phyloP scores from a whole-genome alignment of 2,329 filamentous ascomycete species.

The Penicillium sp. region DNA sequence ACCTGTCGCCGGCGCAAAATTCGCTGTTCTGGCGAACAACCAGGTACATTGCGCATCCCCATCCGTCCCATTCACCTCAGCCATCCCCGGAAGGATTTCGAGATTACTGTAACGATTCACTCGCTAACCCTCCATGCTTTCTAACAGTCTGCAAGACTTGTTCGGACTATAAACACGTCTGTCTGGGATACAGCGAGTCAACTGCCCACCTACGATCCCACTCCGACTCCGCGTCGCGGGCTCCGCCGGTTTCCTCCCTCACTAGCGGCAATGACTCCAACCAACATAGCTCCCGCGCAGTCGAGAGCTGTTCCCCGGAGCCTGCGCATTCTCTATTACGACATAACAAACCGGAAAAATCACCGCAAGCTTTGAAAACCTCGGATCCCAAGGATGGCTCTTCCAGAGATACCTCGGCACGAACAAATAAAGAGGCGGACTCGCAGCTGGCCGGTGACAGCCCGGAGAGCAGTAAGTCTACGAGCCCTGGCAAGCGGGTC shows the following conservation, averaged over 20 bases:
- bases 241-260: slow-evolving; percentile 23
- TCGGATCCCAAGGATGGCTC: slow-evolving; percentile 23
- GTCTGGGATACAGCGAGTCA: slow-evolving; percentile 67
- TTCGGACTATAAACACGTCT: slow-evolving; percentile 70
- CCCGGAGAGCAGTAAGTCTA: slow-evolving; percentile 43
- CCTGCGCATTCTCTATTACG: slow-evolving; percentile 14
- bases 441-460: slow-evolving; percentile 33
- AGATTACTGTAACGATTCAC: neutral
- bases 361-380: slow-evolving; percentile 17
- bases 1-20: slow-evolving; percentile 79
- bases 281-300: slow-evolving; percentile 19
- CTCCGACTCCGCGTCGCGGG: slow-evolving; percentile 32
- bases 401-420: slow-evolving; percentile 20
- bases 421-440: slow-evolving; percentile 29
- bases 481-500: neutral
- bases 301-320: slow-evolving; percentile 35
- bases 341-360: slow-evolving; percentile 14
- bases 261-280: slow-evolving; percentile 22
- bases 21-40: slow-evolving; percentile 73
- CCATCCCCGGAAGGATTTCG: neutral
- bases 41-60: slow-evolving; percentile 43
- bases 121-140: slow-evolving; percentile 6
- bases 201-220: slow-evolving; percentile 37
- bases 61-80: no score
- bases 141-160: slow-evolving; percentile 67